A percentile compares a stretch with the other conserved stretches of the same genome.
Evolutionary conservation across 2,329 filamentous ascomycete genomes (phyloP).

Genomic region (Colletotrichum eleusines): DNA sequence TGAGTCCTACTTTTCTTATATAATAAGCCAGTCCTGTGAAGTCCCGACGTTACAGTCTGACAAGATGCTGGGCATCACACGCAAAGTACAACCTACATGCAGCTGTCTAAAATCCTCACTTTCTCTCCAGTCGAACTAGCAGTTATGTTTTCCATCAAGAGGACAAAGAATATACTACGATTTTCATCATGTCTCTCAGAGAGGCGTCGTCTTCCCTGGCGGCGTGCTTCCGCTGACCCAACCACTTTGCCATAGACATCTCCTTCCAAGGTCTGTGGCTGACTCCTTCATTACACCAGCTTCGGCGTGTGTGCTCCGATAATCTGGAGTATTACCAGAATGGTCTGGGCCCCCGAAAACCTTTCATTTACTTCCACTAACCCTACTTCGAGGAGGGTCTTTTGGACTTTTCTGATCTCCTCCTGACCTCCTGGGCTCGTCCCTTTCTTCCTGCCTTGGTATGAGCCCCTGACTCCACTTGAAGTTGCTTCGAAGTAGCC

Average conservation of each 20-base stretch:
- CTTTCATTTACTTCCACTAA: neutral
- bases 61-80: neutral
- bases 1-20: too few relatives aligned
- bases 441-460: neutral
- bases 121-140: too few relatives aligned
- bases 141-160: neutral
- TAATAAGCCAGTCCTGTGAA: neutral
- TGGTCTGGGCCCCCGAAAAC: neutral
- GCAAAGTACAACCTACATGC: neutral
- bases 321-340: neutral
- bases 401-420: neutral
- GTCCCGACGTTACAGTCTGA: neutral
- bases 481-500: too few relatives aligned
- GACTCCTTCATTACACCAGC: rapidly evolving
- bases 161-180: neutral
- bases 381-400: neutral
- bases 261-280: neutral
- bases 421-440: neutral
- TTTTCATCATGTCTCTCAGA: rapidly evolving
- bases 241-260: neutral
- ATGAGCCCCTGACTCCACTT: too few relatives aligned
- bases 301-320: neutral
- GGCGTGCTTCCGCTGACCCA: too few relatives aligned
- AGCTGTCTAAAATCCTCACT: neutral
- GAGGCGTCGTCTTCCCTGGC: neutral